A percentile compares a stretch with the other conserved stretches of the same genome.
These are phyloP conservation scores for Aphanomyces euteiches DNA, from an alignment of 352 stramenopile species.

Conservation along the genomic window DNA sequence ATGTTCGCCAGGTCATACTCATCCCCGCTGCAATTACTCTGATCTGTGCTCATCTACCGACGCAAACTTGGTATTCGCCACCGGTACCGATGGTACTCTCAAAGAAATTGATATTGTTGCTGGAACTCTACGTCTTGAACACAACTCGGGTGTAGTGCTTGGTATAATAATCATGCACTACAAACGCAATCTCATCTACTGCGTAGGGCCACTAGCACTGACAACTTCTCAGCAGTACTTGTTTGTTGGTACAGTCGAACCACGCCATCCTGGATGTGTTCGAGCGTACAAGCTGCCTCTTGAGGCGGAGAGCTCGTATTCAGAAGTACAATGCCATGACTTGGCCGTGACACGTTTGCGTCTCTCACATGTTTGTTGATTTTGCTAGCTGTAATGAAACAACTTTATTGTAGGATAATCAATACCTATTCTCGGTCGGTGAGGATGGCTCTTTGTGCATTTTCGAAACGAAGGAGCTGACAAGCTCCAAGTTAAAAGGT, in stretches of 20 bases:
- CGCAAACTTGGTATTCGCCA: slow-evolving; percentile 77
- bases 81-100: slow-evolving; percentile 86
- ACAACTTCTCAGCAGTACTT: slow-evolving; percentile 85
- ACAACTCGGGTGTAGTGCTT: slow-evolving; percentile 49
- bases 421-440: slow-evolving; percentile 90
- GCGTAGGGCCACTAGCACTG: slow-evolving; percentile 73
- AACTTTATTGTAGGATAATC: slow-evolving; percentile 63
- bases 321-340: slow-evolving; percentile 79
- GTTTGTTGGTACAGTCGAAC: slow-evolving; percentile 83
- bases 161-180: neutral
- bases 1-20: slow-evolving; percentile 43
- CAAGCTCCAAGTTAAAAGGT: slow-evolving; percentile 36
- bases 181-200: slow-evolving; percentile 1
- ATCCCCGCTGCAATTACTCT: slow-evolving; percentile 68
- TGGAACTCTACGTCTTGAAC: slow-evolving; percentile 51
- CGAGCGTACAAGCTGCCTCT: slow-evolving; percentile 69
- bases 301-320: slow-evolving; percentile 53
- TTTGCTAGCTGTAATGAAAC: neutral
- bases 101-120: slow-evolving; percentile 85
- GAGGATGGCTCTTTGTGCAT: slow-evolving; percentile 90
- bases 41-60: slow-evolving; percentile 60
- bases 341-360: slow-evolving; percentile 66
- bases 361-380: slow-evolving; percentile 40
- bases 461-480: slow-evolving; percentile 75
- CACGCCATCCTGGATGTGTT: slow-evolving; percentile 57